Percentiles rank a stretch among this genome's conserved stretches.
phyloP scores from a whole-genome alignment of 441 rosid species.

The Metrosideros polymorpha region DNA sequence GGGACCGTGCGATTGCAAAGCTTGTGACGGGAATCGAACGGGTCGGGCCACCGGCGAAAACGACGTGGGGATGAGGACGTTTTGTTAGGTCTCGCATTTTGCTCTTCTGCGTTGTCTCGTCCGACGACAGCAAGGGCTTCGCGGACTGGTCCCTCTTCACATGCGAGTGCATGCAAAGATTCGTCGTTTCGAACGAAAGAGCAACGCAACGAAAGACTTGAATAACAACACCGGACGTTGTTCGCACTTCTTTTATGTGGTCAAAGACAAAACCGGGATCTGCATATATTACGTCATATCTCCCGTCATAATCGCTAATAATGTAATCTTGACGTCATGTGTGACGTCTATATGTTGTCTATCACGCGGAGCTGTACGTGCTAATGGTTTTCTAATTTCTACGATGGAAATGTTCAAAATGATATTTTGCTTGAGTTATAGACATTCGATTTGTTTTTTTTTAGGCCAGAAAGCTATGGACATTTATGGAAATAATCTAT shows the following conservation, averaged over 20 bases:
- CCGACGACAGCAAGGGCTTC: background rate
- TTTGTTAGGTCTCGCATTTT: background rate
- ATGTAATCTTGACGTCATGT: background rate
- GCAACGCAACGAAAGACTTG: background rate
- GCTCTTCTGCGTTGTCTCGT: background rate
- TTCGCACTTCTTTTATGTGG: background rate
- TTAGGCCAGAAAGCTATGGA: background rate
- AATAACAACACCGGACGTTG: rapidly evolving
- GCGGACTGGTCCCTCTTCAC: background rate
- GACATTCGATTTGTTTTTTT: background rate
- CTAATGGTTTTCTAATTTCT: background rate
- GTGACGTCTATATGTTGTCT: background rate
- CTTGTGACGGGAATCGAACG: background rate
- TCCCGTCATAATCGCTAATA: background rate
- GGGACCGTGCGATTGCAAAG: background rate
- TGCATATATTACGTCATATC: background rate
- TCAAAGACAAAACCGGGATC: background rate
- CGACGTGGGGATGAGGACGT: background rate
- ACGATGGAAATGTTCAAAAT: background rate
- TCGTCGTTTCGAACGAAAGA: background rate
- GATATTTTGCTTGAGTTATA: background rate
- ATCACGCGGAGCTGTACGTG: background rate
- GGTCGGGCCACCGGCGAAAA: background rate
- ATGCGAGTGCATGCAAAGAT: background rate
- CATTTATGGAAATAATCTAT: background rate